Base-by-base conservation (phyloP, 1,139 yeast genomes). In the Taphrina sp. region DNA sequence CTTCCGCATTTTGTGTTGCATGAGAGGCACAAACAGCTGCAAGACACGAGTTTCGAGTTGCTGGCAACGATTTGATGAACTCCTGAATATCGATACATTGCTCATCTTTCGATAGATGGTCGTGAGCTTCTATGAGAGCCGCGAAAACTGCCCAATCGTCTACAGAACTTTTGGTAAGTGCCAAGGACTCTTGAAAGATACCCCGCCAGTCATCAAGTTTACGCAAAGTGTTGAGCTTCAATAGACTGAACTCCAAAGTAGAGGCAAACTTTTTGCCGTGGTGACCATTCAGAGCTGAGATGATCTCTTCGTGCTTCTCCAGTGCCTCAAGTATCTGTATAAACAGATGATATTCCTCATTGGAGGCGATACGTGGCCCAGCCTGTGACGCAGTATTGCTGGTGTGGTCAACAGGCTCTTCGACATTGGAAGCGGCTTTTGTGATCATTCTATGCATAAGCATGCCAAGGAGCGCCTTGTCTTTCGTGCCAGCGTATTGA, bases 321-420 rank as follows among this genome's bases (percentile, higher is more conserved):
- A 33, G 52, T 3, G 37, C 33, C 28, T 24, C 26, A 5, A 58
- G 47, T 12, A 58, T 42, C 14, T 44, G 51, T n/a, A 58, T 34
- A 34, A 31, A 58, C 12, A 58, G 45, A 46, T 58, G 51, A n/a
- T 52, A 34, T 20, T 58, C 57, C 36, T 58, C 60, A 26, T 31
- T 23, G 14, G 22, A 31, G 16, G 23, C 45, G 14, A 49, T 49
- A 8, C 26, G 20, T 5, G 46, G 54, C 10, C 37, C 46, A 5
- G 31, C 20, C 8, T 7, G 2, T 1, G 34, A 2, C 2, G 14
- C 17, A 7, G 31, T 26, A 12, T 8, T 28, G 23, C 5, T 37
- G 7, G 10, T 17, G 16, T 5, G 10, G 7, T 33, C 24, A 12
- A 16, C 20, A 20, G 16, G 19, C 7, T 41, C 29, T 10, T 23